A percentile compares a stretch with the other conserved stretches of the same genome.
phyloP scores from a whole-genome alignment of 2,329 filamentous ascomycete species.

The Myotisia sp. region DNA sequence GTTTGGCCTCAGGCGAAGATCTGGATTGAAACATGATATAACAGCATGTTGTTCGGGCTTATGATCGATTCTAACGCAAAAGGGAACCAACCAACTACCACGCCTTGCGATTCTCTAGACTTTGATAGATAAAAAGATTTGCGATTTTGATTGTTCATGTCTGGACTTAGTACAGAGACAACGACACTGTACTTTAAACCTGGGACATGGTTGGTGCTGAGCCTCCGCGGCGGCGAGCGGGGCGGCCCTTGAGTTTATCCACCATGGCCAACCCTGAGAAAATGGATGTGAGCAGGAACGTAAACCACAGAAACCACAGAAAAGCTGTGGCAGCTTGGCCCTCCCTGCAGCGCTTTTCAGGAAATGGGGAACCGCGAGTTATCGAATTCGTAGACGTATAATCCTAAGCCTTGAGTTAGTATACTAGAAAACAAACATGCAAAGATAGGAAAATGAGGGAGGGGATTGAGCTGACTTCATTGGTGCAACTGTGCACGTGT shows the following conservation, averaged over 20 bases:
- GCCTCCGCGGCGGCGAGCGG: constrained; percentile 2
- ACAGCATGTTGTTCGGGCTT: too few relatives aligned
- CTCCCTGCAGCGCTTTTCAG: constrained; percentile 34
- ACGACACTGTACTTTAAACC: constrained; percentile 7
- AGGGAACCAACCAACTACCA: too few relatives aligned
- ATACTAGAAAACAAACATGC: neutral
- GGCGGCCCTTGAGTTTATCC: constrained; percentile 9
- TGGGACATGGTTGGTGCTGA: constrained; percentile 12
- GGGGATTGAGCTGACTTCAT: constrained; percentile 25
- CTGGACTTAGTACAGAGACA: neutral
- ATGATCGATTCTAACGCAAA: too few relatives aligned
- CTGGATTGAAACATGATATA: too few relatives aligned
- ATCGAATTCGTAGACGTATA: constrained; percentile 31
- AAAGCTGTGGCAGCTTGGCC: constrained; percentile 38
- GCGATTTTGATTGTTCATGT: neutral
- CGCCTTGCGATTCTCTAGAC: too few relatives aligned
- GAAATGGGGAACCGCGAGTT: constrained; percentile 29
- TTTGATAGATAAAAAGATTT: neutral
- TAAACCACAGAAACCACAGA: constrained; percentile 37
- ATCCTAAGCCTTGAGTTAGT: neutral
- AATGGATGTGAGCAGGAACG: constrained; percentile 29
- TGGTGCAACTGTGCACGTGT: constrained; percentile 31
- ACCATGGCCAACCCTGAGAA: constrained; percentile 16
- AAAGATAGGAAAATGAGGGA: neutral
- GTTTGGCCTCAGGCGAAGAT: too few relatives aligned